A percentile compares a stretch with the other conserved stretches of the same genome.
Conservation (phyloP, 345 rosid genomes). For the Moricandia moricandioides region DNA sequence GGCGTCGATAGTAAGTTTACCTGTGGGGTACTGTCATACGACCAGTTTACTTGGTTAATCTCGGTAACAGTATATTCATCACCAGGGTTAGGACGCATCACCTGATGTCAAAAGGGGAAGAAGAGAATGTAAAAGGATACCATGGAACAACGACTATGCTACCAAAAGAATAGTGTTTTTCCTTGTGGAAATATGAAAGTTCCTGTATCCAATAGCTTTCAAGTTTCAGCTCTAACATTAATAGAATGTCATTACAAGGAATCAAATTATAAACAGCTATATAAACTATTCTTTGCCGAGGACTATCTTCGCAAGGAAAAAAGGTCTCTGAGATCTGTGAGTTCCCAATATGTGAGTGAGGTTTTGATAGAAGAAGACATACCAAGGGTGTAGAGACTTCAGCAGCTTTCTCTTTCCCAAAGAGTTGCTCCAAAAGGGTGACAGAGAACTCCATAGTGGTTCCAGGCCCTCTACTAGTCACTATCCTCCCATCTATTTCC, state of each 20-base stretch:
- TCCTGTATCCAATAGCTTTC: neutral
- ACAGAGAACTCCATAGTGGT: slow-evolving; percentile 90
- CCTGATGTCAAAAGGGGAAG: slow-evolving; percentile 40
- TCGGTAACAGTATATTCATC: slow-evolving; percentile 69
- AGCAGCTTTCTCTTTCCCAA: slow-evolving; percentile 74
- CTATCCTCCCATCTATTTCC: slow-evolving; percentile 65
- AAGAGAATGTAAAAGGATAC: neutral
- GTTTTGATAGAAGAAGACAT: slow-evolving; percentile 13
- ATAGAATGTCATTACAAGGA: neutral
- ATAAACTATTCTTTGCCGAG: neutral
- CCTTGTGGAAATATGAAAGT: neutral
- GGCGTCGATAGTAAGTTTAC: slow-evolving; percentile 36
- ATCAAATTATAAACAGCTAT: neutral
- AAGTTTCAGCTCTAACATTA: neutral
- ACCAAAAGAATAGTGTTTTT: neutral
- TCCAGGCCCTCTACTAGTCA: slow-evolving; percentile 89
- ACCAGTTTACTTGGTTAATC: slow-evolving; percentile 70
- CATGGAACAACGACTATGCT: neutral
- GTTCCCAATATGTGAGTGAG: neutral
- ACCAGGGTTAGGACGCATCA: slow-evolving; percentile 74
- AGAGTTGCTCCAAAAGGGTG: slow-evolving; percentile 63
- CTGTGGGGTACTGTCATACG: slow-evolving; percentile 53
- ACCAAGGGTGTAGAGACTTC: slow-evolving; percentile 83
- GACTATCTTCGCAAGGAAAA: neutral
- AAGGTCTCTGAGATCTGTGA: neutral